A percentile compares a stretch with the other conserved stretches of the same genome.
Conservation (phyloP, 768 basidiomycete species). For the Favolaschia claudopus region DNA sequence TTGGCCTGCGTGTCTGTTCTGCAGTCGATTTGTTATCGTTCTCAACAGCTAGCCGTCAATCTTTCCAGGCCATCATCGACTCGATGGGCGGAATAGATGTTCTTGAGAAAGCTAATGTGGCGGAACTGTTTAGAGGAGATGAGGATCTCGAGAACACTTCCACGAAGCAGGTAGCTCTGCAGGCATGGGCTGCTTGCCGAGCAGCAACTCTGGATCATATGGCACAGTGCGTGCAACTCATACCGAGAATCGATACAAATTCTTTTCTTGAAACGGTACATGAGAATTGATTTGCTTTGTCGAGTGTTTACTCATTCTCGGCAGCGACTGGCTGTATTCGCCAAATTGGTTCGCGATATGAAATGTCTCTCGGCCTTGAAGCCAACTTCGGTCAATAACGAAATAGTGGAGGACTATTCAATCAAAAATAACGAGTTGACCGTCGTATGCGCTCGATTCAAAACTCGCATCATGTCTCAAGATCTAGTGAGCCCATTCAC, state of each 20-base stretch:
- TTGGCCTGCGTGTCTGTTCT: slow-evolving; percentile 38
- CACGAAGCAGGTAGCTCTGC: slow-evolving; percentile 38
- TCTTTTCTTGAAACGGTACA: slow-evolving; percentile 38
- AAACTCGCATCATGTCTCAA: slow-evolving; percentile 47
- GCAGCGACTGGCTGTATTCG: slow-evolving; percentile 48
- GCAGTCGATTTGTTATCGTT: slow-evolving; percentile 54
- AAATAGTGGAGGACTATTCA: slow-evolving; percentile 42
- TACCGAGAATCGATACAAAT: slow-evolving; percentile 35
- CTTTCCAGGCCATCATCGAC: slow-evolving; percentile 41
- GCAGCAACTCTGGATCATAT: slow-evolving; percentile 38
- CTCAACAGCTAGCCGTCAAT: slow-evolving; percentile 34
- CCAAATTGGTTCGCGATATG: slow-evolving; percentile 47
- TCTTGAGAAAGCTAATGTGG: slow-evolving; percentile 36
- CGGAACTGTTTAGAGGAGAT: slow-evolving; percentile 38
- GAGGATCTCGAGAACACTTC: slow-evolving; percentile 27
- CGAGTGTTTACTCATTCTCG: slow-evolving; percentile 1
- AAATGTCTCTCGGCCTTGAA: slow-evolving; percentile 49
- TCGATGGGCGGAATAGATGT: slow-evolving; percentile 46
- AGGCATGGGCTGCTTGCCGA: slow-evolving; percentile 55
- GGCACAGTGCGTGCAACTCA: slow-evolving; percentile 3
- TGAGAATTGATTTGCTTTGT: background rate
- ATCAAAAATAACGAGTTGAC: slow-evolving; percentile 39
- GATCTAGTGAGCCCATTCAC: slow-evolving; percentile 33
- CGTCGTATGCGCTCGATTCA: slow-evolving; percentile 49
- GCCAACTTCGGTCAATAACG: slow-evolving; percentile 55